A percentile compares a stretch with the other conserved stretches of the same genome.
These are phyloP conservation scores for Aegilops umbellulata DNA, from an alignment of 176 grass and related monocot genomes.

Conservation along the genomic window DNA sequence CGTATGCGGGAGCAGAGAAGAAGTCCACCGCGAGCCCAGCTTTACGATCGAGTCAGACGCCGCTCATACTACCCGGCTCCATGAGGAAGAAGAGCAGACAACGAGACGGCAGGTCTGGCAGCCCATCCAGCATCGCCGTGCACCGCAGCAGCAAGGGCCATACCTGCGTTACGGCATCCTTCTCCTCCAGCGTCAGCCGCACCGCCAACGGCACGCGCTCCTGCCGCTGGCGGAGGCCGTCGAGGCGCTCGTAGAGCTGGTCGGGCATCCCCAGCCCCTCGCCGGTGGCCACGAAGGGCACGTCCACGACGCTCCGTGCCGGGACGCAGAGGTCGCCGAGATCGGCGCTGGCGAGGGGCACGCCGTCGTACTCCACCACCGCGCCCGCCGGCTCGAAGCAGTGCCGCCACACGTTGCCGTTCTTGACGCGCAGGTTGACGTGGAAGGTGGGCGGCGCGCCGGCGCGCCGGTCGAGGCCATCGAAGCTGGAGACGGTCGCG, in stretches of 20 bases:
- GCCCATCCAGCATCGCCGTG: constrained; percentile 13
- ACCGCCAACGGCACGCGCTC: neutral
- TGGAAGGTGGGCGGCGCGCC: constrained; percentile 14
- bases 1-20: neutral
- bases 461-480: constrained; percentile 14
- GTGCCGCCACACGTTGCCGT: neutral
- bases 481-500: neutral
- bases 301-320: neutral
- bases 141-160: neutral
- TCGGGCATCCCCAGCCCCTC: constrained; percentile 1
- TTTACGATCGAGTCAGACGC: neutral
- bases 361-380: constrained; percentile 13
- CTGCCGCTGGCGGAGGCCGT: neutral
- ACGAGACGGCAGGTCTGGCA: neutral
- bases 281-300: neutral
- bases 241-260: neutral
- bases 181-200: neutral
- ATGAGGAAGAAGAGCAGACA: neutral
- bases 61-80: neutral
- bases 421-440: constrained; percentile 19
- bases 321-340: constrained; percentile 5
- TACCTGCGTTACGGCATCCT: neutral
- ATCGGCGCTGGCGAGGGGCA: constrained; percentile 15
- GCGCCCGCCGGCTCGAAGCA: neutral
- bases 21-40: neutral